Evolutionary conservation across 306 rosid genomes (phyloP), one percentile per base, ranked within the genome.

Genomic region (Luffa acutangula): DNA sequence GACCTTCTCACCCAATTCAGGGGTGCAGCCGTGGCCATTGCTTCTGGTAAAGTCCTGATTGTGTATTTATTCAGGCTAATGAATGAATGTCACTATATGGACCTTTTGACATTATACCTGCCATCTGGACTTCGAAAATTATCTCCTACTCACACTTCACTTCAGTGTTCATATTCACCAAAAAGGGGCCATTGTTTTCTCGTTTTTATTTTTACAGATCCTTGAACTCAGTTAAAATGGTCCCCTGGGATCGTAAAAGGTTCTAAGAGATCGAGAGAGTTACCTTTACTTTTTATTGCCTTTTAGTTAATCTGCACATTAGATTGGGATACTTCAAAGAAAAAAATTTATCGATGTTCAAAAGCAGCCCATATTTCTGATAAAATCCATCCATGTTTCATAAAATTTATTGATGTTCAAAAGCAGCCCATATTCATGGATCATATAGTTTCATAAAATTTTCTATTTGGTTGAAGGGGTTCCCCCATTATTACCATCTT

Each of bases 21-120:
- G 89, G 89, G 89, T 60, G 99, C 99, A 82, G 92, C 97, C 72
- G 87, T 91, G 83, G 95, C 95, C 80, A 95, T 95, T 78, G 99
- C 99, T 80, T 95, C 97, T 9, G 99, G 99, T 95, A 90, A 43
- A 58, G 62, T 78, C 59, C 37, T 1, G 13, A 49, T 45, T 31
- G 36, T 31, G 18, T 20, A 36, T 76, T 49, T 33, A 20, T 20
- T 70, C n/a, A 10, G 56, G 56, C 4, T 45, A 70, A 72, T 72
- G 21, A 25, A 13, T 31, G 20, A 2, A 46, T 48, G 48, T 72
- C 58, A 20, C 53, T 31, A 14, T 72, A 39, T 73, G 21, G 14
- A 73, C 45, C 9, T 73, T 49, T 31, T 73, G 59, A 46, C 60
- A 73, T 49, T 46, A 71, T 12, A 71, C 77, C 5, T 20, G 77